Evolutionary conservation across 805 yeast species (phyloP).

Genomic region (Starmera dryadoides): DNA sequence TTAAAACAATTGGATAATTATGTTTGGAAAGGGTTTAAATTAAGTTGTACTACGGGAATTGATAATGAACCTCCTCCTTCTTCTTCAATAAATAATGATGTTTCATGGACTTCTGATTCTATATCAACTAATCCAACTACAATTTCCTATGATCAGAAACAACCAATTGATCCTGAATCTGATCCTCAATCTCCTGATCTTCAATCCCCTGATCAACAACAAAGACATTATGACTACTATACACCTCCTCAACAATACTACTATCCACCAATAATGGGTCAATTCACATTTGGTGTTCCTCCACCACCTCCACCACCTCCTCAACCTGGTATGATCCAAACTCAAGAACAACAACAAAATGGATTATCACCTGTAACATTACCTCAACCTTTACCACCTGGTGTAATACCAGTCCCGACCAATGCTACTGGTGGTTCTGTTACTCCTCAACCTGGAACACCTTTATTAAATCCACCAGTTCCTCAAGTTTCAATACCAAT

Average conservation of each 20-base stretch:
- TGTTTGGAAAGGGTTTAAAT: not conserved
- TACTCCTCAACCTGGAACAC: not conserved
- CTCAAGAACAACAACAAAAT: not conserved
- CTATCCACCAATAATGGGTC: not conserved
- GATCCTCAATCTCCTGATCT: not conserved
- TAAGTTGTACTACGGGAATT: not conserved
- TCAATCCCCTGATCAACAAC: not conserved
- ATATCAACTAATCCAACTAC: not conserved
- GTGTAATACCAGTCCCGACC: not conserved
- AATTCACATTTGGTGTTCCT: not conserved
- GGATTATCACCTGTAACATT: too few species aligned
- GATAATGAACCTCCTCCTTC: not conserved
- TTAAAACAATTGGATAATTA: not conserved
- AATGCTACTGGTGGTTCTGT: not conserved
- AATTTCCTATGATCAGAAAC: too few species aligned
- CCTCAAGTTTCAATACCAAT: not conserved
- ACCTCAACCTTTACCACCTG: not conserved
- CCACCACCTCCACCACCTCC: not conserved
- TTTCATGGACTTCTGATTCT: not conserved
- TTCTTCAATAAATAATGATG: too few species aligned
- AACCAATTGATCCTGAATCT: not conserved
- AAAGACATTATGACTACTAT: too few species aligned
- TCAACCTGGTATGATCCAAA: not conserved
- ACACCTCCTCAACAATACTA: not conserved
- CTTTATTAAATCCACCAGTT: not conserved